A percentile compares a stretch with the other conserved stretches of the same genome.
Conservation (phyloP, 2,329 filamentous ascomycete species). For the Fusarium buxicola region DNA sequence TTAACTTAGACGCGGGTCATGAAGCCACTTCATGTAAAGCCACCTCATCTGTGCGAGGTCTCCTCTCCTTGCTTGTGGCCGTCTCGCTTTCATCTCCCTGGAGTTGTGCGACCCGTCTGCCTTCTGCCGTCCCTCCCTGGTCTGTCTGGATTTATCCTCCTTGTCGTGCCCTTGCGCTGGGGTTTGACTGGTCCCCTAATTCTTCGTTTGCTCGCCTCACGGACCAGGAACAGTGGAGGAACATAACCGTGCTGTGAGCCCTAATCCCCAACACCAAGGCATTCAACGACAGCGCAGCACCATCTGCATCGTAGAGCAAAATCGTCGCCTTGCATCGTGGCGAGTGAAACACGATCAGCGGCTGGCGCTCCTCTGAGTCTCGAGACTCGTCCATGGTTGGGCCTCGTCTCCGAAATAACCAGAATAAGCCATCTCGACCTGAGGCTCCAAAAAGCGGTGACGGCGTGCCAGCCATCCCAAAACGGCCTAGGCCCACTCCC, state of each 20-base stretch:
- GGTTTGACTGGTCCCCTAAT: constrained; percentile 36
- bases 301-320: constrained; percentile 9
- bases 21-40: constrained; percentile 32
- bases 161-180: constrained; percentile 33
- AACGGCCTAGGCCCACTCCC: constrained; percentile 29
- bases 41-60: constrained; percentile 18
- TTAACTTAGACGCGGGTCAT: constrained; percentile 12
- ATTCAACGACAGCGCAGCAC: constrained; percentile 3
- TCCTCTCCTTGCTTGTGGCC: constrained; percentile 10
- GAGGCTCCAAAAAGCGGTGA: constrained; percentile 47
- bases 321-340: constrained; percentile 35
- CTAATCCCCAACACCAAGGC: constrained; percentile 12
- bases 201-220: constrained; percentile 35
- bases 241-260: constrained; percentile 10
- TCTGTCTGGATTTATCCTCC: constrained; percentile 27
- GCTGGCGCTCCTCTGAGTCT: constrained; percentile 9
- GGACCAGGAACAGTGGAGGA: too few relatives aligned
- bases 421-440: constrained; percentile 17
- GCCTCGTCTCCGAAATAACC: constrained; percentile 15
- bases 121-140: constrained; percentile 30
- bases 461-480: constrained; percentile 33
- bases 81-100: constrained; percentile 6
- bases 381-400: constrained; percentile 27
- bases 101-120: constrained; percentile 13
- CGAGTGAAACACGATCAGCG: constrained; percentile 36